phyloP scores from a whole-genome alignment of 148 eudicot species.

The Fagopyrum tataricum region DNA sequence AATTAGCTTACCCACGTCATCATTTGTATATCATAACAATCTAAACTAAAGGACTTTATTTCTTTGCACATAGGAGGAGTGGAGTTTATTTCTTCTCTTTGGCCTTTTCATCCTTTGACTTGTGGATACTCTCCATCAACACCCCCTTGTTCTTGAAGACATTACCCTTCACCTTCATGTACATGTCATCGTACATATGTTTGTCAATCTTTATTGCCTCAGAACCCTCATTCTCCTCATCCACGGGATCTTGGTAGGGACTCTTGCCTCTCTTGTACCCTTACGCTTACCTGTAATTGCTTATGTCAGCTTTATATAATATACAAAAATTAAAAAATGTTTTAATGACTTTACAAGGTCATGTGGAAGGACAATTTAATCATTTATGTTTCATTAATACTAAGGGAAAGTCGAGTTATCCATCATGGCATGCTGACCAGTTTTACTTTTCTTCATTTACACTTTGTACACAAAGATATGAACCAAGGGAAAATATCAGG shows the following conservation, averaged over 20 bases:
- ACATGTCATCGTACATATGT: conserved; percentile 33
- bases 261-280: conserved; percentile 38
- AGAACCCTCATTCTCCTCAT: conserved; percentile 37
- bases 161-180: conserved; percentile 36
- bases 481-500: background rate
- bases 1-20: no score
- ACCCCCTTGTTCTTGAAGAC: conserved; percentile 39
- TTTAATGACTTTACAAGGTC: no score
- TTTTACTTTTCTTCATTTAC: background rate
- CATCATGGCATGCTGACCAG: background rate
- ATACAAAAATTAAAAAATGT: background rate
- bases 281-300: conserved; percentile 21
- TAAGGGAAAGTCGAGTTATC: background rate
- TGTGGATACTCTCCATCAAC: conserved; percentile 34
- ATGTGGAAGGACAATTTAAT: background rate
- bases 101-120: conserved; percentile 28
- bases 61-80: no score
- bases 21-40: no score
- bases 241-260: conserved; percentile 31
- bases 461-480: background rate
- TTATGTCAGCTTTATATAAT: background rate
- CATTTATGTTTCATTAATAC: background rate
- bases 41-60: no score
- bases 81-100: conserved; percentile 20
- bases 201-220: conserved; percentile 31